These are phyloP conservation scores for Monilinia polystroma DNA, from an alignment of 2,329 filamentous ascomycete genomes.

Conservation along the genomic window DNA sequence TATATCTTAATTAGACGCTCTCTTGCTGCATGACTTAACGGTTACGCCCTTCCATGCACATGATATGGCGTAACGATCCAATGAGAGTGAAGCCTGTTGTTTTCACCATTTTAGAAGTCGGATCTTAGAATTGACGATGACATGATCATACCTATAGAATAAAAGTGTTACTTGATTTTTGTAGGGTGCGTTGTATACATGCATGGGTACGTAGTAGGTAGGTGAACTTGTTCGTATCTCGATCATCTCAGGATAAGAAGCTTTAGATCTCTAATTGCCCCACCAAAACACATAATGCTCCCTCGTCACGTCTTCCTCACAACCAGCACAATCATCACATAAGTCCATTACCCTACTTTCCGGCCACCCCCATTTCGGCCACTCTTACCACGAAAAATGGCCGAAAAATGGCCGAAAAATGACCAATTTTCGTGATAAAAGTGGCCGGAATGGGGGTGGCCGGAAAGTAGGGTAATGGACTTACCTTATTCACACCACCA, in stretches of 20 bases:
- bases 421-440: too few species aligned
- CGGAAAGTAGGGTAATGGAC: too few species aligned
- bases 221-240: background rate
- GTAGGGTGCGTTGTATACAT: too few species aligned
- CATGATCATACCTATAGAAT: background rate
- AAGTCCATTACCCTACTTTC: too few species aligned
- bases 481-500: background rate
- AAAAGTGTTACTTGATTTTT: background rate
- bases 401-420: too few species aligned
- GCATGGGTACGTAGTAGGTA: background rate
- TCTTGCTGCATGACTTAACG: background rate
- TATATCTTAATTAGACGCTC: background rate
- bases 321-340: background rate
- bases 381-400: too few species aligned
- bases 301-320: background rate
- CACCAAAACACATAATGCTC: constrained; percentile 7
- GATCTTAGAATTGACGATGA: background rate
- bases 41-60: background rate
- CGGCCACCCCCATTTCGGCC: too few species aligned
- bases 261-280: background rate
- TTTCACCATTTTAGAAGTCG: background rate
- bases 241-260: background rate
- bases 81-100: background rate
- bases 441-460: too few species aligned
- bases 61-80: constrained; percentile 7